Base-by-base conservation (phyloP, 2,329 filamentous ascomycete species). In the Pezicula rhizophila region DNA sequence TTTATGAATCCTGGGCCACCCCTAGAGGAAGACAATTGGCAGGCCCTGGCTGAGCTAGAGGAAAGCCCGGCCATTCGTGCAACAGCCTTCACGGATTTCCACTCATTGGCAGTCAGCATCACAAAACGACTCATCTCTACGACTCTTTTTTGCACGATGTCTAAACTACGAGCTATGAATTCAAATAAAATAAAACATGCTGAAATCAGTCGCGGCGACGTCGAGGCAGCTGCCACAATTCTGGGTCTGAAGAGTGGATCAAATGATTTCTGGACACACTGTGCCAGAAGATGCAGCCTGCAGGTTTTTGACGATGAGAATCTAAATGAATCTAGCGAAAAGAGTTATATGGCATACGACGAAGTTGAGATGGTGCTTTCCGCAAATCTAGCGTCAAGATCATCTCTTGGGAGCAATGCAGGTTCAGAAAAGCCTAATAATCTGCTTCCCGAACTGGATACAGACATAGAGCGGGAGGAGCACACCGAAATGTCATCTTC, bases 61-160 rank as follows among this genome's bases (percentile, higher is more conserved):
- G 74, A 79, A 48, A 71, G 71, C 3, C 90, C 90, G 0, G 80
- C 85, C 0, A 79, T 96, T 18, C 82, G 85, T 56, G 78, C 82
- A 6, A 90, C 87, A 2, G 82, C 87, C 0, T 75, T 95, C n/a
- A 75, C 79, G 5, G 88, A 93, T 57, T 84, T 96, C 40, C 76
- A 90, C 59, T 78, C 78, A 8, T 66, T 96, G 2, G 72, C 78
- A 0, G 64, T 86, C 1, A 85, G 78, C 46, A 56, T 93, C 12
- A 91, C 87, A 0, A 80, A 79, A 50, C 77, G 87, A 11, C 68
- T 96, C 1, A 72, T 93, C 2, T 79, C 87, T 42, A 79, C 85
- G 0, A 72, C 80, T 0, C 68, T 93, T 0, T 86, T 85, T 58
- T 78, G 89, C 50, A 79, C 84, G n/a, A 77, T 79, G 63, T 85